Conservation (phyloP, 2,329 filamentous ascomycete species). For the Dactylonectria estremocensis region DNA sequence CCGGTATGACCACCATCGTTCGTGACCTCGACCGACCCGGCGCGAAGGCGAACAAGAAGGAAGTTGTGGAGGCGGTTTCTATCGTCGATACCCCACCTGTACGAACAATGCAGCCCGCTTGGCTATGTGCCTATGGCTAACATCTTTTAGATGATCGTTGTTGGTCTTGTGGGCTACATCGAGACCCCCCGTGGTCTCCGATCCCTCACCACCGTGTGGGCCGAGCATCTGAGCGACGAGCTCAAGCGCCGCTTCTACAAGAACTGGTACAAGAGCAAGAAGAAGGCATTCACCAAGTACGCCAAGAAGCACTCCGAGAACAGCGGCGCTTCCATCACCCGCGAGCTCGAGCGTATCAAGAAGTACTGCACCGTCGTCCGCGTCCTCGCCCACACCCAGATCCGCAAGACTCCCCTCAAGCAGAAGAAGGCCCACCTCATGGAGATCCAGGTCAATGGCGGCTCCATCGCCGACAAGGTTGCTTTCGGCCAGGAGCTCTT, state of each 20-base stretch:
- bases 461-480: constrained; percentile 96
- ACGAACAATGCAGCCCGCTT: constrained; percentile 88
- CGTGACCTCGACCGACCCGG: constrained; percentile 99
- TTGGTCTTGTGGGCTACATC: constrained; percentile 99
- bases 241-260: constrained; percentile 99
- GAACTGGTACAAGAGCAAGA: constrained; percentile 99
- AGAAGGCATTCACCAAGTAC: constrained; percentile 99
- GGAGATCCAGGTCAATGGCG: constrained; percentile 99
- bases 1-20: constrained; percentile 99
- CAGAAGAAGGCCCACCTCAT: constrained; percentile 99
- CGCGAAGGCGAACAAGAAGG: constrained; percentile 99
- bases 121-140: constrained; percentile 81
- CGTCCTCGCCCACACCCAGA: constrained; percentile 99
- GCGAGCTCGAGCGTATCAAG: constrained; percentile 99
- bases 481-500: constrained; percentile 95
- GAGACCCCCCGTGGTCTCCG: constrained; percentile 99
- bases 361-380: constrained; percentile 99
- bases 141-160: constrained; percentile 95
- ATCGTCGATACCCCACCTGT: constrained; percentile 96
- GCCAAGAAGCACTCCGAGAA: constrained; percentile 99
- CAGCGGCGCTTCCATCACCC: constrained; percentile 90
- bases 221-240: constrained; percentile 98
- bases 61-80: constrained; percentile 90
- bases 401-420: constrained; percentile 99
- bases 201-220: constrained; percentile 99